Evolutionary conservation across 495 filamentous ascomycete genomes (phyloP).

Genomic region (Podospora conica): DNA sequence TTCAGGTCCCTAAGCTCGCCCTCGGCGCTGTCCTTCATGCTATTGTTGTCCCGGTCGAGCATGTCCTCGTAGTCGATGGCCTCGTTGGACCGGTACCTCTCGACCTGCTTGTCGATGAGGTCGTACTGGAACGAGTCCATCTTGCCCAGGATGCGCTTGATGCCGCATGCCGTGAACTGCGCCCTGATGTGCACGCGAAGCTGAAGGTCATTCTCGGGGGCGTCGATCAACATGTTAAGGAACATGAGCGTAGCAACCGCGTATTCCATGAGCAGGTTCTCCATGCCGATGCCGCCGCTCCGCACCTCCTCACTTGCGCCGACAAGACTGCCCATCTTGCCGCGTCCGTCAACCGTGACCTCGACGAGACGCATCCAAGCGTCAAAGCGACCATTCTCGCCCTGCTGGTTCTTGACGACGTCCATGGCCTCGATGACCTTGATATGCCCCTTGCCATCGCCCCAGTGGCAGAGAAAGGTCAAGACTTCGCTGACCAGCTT

Average conservation of each 20-base stretch:
- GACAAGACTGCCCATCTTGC: constrained; percentile 97
- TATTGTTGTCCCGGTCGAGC: constrained; percentile 82
- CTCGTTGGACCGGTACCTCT: constrained; percentile 87
- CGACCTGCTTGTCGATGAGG: constrained; percentile 95
- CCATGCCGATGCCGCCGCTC: constrained; percentile 96
- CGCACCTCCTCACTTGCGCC: constrained; percentile 95
- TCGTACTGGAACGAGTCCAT: constrained; percentile 99
- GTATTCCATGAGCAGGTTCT: constrained; percentile 98
- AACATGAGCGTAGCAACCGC: constrained; percentile 91
- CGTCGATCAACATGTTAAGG: constrained; percentile 95
- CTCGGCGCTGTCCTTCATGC: constrained; percentile 83
- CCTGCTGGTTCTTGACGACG: constrained; percentile 78
- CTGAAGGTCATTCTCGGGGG: constrained; percentile 80
- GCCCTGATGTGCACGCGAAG: constrained; percentile 89
- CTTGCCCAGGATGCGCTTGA: constrained; percentile 89
- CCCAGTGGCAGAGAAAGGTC: constrained; percentile 95
- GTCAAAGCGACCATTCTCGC: constrained; percentile 94
- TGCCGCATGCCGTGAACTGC: constrained; percentile 92
- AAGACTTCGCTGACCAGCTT: constrained; percentile 95
- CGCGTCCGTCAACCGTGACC: constrained; percentile 91
- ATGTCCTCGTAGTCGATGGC: constrained; percentile 98
- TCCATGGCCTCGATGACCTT: constrained; percentile 94
- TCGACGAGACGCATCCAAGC: constrained; percentile 99
- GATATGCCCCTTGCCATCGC: constrained; percentile 82
- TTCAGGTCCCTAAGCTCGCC: constrained; percentile 91